Evolutionary conservation across 495 filamentous ascomycete species (phyloP), one percentile per base, ranked within the genome.

Genomic region (Penicillium alfredii): DNA sequence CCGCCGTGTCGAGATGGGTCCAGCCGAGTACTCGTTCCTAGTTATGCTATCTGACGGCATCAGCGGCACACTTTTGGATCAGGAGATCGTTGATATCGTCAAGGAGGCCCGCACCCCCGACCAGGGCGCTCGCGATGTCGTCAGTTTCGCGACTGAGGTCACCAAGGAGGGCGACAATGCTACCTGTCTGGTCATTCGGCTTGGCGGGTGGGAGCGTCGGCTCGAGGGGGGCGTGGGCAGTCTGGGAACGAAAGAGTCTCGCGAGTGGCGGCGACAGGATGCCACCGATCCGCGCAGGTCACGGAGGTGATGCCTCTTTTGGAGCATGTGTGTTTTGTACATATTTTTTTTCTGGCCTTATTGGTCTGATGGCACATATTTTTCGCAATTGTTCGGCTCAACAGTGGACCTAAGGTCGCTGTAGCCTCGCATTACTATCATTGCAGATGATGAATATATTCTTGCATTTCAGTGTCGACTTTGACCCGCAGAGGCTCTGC

Each of bases 151-250:
- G 2, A 89, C 81, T 3, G 93, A 97, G 66, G 81, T 93, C 9
- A 78, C 73, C 12, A 71, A 55, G 6, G 81, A 88, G 34, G 90
- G 82, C 0, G 90, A 98, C 58, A 98, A 98, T 70, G 86, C 88
- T 7, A 98, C 93, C n/a, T 90, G 85, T 53, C 62, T 96, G 3
- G 90, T 96, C 4, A 78, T 97, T 14, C 71, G 92, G 34, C 68
- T 97, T 6, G 92, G 92, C 6, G 92, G 93, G 0, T 97, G 92
- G 92, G 92, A 97, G 68, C 78, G 90, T 53, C 76, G 92, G 50
- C 76, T 71, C 30, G 85, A 94, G 56, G 93, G 93, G 0, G 92
- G 92, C 0, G 59, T 89, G 32, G 92, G 92, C 1, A 88, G 86
- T 53, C 45, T 94, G 67, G 86, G 89, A 7, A 95, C 89, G 2